Evolutionary conservation across 352 stramenopile species (phyloP).

Genomic region (Globisporangium viniferum): DNA sequence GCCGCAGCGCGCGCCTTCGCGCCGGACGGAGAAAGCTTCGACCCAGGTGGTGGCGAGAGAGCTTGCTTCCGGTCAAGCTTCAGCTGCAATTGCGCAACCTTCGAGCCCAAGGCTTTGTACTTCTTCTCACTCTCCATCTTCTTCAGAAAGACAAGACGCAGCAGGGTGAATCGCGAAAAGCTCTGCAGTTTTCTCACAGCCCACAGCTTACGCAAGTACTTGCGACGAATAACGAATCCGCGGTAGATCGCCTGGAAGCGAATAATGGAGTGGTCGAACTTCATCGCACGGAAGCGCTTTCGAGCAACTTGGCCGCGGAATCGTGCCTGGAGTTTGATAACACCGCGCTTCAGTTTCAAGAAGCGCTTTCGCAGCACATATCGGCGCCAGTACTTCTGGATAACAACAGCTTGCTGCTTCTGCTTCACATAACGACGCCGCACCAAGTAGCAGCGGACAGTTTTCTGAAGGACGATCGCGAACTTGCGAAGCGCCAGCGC

Average conservation of each 20-base stretch:
- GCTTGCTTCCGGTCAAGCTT: slow-evolving; percentile 69
- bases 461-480: slow-evolving; percentile 73
- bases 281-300: slow-evolving; percentile 63
- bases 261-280: slow-evolving; percentile 76
- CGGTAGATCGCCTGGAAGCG: slow-evolving; percentile 73
- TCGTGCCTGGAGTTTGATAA: slow-evolving; percentile 60
- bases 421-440: slow-evolving; percentile 48
- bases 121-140: slow-evolving; percentile 85
- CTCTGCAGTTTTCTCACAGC: slow-evolving; percentile 61
- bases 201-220: slow-evolving; percentile 48
- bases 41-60: slow-evolving; percentile 14
- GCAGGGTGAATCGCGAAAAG: slow-evolving; percentile 75
- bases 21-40: slow-evolving; percentile 43
- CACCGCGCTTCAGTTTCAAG: slow-evolving; percentile 38
- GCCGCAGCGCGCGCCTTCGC: slow-evolving; percentile 24
- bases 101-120: slow-evolving; percentile 67
- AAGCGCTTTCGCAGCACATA: slow-evolving; percentile 64
- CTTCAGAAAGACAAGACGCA: slow-evolving; percentile 69
- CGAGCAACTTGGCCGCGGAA: slow-evolving; percentile 55
- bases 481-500: slow-evolving; percentile 70
- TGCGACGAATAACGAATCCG: slow-evolving; percentile 43
- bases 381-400: slow-evolving; percentile 78
- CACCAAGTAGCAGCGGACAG: slow-evolving; percentile 61
- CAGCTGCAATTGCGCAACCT: slow-evolving; percentile 65
- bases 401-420: slow-evolving; percentile 40